These are phyloP conservation scores for Pulveroboletus ravenelii DNA, from an alignment of 768 basidiomycete species.

Conservation along the genomic window DNA sequence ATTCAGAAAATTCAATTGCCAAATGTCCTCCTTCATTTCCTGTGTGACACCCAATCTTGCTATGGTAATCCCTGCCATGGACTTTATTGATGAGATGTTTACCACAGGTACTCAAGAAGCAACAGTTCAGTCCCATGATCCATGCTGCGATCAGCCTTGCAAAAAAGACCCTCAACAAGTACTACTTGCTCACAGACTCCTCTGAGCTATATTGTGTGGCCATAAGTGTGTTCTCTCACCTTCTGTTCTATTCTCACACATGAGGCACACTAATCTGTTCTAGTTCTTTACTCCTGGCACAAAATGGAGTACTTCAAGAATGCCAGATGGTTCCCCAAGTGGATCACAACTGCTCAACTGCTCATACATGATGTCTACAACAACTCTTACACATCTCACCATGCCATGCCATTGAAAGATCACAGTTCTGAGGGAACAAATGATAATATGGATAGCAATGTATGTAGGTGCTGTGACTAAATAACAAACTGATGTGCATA, in stretches of 20 bases:
- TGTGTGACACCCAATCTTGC: too few species aligned
- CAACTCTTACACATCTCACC: not conserved
- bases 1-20: too few species aligned
- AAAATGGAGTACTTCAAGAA: too few species aligned
- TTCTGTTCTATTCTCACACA: too few species aligned
- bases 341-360: not conserved
- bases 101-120: not conserved
- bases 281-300: too few species aligned
- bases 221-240: not conserved
- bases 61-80: too few species aligned
- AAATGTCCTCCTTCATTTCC: too few species aligned
- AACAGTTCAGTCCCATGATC: too few species aligned
- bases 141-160: too few species aligned
- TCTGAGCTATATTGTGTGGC: not conserved
- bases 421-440: not conserved
- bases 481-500: too few species aligned
- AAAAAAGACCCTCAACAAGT: not conserved
- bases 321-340: not conserved
- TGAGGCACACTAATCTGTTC: too few species aligned
- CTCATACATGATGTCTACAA: not conserved
- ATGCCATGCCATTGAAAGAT: not conserved
- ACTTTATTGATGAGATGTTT: not conserved
- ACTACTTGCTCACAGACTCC: not conserved
- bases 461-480: too few species aligned
- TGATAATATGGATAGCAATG: not conserved